These are phyloP conservation scores for Chamaecyparis obtusa DNA, from an alignment of 75 land plant species.

Conservation along the genomic window DNA sequence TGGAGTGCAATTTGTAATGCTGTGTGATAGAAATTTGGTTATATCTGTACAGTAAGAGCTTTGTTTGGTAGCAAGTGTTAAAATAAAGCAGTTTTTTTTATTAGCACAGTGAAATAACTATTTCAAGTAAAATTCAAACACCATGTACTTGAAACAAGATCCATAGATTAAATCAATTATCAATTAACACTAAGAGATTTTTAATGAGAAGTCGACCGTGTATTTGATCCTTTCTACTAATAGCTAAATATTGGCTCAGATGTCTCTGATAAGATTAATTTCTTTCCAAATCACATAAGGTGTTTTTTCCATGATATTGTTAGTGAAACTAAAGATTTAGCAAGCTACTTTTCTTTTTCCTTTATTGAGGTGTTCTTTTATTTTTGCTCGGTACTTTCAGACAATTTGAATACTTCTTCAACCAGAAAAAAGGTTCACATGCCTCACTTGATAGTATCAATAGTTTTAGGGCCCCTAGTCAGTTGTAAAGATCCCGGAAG, in stretches of 20 bases:
- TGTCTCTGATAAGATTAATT: background rate
- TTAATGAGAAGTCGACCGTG: too few relatives aligned
- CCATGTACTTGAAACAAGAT: background rate
- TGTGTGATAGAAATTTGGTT: background rate
- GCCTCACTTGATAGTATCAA: too few relatives aligned
- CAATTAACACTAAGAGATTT: background rate
- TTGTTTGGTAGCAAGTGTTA: background rate
- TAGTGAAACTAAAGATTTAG: background rate
- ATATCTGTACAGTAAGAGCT: background rate
- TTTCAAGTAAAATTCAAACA: background rate
- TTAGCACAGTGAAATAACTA: background rate
- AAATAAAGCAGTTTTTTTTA: background rate
- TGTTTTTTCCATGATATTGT: background rate
- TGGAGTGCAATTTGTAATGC: background rate
- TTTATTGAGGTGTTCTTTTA: background rate
- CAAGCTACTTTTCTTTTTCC: background rate
- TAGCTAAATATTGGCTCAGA: background rate
- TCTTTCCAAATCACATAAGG: background rate
- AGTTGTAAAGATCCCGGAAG: background rate
- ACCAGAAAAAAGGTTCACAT: background rate
- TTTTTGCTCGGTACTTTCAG: background rate
- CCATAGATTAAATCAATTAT: background rate
- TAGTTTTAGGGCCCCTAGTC: background rate
- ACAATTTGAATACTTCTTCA: background rate
- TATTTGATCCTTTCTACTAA: background rate